Evolutionary conservation across 1,139 yeast species (phyloP).

Genomic region (Taphrina wiesneri): DNA sequence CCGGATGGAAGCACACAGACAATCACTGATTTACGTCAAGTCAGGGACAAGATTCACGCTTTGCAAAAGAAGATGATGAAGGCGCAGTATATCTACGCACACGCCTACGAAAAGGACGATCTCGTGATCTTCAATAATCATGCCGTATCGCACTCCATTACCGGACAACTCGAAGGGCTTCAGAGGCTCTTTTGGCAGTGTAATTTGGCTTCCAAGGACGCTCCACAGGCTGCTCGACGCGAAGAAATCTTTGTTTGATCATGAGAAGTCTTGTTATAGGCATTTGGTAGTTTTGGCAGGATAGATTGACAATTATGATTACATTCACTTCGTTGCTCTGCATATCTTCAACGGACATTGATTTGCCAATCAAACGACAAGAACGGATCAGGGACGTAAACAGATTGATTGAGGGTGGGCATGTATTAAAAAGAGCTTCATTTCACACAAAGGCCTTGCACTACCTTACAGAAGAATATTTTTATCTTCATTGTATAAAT

Average conservation of each 20-base stretch:
- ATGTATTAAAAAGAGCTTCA: background rate
- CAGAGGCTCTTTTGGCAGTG: conserved; percentile 92
- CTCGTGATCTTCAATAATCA: conserved; percentile 80
- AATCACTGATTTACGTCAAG: background rate
- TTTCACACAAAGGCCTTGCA: background rate
- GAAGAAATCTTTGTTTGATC: conserved; percentile 2
- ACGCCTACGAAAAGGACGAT: conserved; percentile 79
- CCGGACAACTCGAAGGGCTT: conserved; percentile 77
- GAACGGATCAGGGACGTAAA: background rate
- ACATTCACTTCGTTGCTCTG: no score
- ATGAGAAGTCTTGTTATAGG: background rate
- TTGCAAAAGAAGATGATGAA: background rate
- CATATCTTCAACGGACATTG: background rate
- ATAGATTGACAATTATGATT: background rate
- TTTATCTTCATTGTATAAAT: background rate
- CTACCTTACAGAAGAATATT: background rate
- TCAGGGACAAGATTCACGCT: background rate
- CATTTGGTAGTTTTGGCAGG: background rate
- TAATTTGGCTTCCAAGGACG: conserved; percentile 78
- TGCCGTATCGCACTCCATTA: conserved; percentile 87
- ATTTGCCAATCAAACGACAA: background rate
- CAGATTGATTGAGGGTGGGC: background rate
- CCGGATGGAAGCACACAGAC: background rate
- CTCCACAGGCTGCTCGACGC: conserved; percentile 51
- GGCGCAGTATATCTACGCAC: conserved; percentile 62